Conservation (phyloP, 768 basidiomycete species). For the Pleurotus ostreatus region DNA sequence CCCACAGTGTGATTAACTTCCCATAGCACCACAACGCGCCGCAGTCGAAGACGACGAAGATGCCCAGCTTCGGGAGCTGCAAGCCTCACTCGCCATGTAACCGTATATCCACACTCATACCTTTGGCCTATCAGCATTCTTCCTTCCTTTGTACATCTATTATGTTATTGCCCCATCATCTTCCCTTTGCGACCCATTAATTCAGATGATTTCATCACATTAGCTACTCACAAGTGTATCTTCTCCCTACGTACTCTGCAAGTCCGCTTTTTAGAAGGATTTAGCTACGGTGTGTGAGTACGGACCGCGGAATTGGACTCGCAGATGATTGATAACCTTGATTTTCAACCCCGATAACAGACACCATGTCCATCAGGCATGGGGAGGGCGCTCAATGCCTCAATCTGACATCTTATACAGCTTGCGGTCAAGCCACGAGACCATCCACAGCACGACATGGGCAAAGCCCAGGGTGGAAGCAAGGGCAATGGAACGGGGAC, state of each 20-base stretch:
- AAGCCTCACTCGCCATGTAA: slow-evolving; percentile 85
- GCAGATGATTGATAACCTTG: neutral
- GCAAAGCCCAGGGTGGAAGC: neutral
- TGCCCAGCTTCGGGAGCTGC: slow-evolving; percentile 80
- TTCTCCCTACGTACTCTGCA: no score
- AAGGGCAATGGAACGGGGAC: neutral
- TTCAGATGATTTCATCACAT: neutral
- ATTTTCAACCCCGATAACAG: neutral
- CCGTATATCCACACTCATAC: neutral
- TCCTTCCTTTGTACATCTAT: slow-evolving; percentile 1
- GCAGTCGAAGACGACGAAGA: slow-evolving; percentile 88
- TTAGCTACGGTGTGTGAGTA: no score
- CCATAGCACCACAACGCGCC: slow-evolving; percentile 22
- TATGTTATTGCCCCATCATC: slow-evolving; percentile 6
- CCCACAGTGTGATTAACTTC: neutral
- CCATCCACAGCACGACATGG: neutral
- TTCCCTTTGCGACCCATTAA: neutral
- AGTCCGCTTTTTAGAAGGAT: no score
- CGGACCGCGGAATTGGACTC: neutral
- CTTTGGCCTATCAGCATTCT: neutral
- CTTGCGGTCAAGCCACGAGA: neutral
- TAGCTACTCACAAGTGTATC: neutral
- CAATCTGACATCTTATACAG: no score
- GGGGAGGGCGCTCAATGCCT: no score
- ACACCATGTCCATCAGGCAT: neutral